A percentile compares a stretch with the other conserved stretches of the same genome.
phyloP scores from a whole-genome alignment of 2,329 filamentous ascomycete species.

The Pseudogymnoascus sp. region DNA sequence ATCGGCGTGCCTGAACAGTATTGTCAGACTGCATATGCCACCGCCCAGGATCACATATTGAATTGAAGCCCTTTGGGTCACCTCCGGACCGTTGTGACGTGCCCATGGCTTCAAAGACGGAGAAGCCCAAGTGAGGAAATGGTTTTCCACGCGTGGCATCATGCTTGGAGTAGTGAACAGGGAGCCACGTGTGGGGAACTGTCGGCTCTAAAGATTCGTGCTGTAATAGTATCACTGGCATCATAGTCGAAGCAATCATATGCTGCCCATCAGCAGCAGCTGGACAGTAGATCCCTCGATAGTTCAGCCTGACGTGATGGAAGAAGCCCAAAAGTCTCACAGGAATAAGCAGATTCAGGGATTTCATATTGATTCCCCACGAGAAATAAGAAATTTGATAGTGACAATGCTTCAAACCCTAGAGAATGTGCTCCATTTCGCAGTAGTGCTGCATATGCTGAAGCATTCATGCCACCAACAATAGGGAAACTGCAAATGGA shows the following conservation, averaged over 20 bases:
- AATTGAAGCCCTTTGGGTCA: not conserved
- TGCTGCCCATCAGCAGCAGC: not conserved
- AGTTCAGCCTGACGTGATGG: not conserved
- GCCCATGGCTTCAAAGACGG: not conserved
- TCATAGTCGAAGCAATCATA: not conserved
- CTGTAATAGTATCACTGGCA: not conserved
- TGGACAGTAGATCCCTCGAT: not conserved
- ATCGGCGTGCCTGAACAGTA: not conserved
- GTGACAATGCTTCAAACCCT: not conserved
- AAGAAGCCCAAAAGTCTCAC: not conserved
- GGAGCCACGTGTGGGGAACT: not conserved
- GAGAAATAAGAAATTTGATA: conserved; percentile 1
- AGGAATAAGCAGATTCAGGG: not conserved
- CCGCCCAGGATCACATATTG: not conserved
- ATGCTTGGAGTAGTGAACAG: not conserved
- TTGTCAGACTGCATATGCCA: not conserved
- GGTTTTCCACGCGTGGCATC: not conserved
- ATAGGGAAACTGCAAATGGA: not conserved
- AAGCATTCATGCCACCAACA: not conserved
- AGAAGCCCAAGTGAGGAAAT: not conserved
- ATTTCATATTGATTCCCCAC: not conserved
- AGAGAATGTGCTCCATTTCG: not conserved
- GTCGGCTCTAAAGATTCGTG: not conserved
- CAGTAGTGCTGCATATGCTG: not conserved
- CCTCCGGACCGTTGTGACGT: not conserved